phyloP scores from a whole-genome alignment of 805 yeast genomes.

The Candida orba region DNA sequence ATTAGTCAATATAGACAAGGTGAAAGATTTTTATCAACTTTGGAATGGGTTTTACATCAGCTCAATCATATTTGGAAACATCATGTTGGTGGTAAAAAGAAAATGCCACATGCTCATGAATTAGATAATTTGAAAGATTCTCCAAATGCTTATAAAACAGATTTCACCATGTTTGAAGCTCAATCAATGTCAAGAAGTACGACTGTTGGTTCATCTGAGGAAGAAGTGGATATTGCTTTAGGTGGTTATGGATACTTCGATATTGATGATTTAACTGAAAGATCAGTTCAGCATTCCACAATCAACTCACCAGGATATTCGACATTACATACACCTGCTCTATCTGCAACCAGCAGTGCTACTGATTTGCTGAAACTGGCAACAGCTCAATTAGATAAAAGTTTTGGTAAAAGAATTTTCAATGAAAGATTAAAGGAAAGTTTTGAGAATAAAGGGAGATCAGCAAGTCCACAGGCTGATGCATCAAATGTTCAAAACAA shows the following conservation, averaged over 20 bases:
- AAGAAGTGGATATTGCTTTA: slow-evolving; percentile 29
- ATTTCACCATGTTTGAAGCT: slow-evolving; percentile 1
- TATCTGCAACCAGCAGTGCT: slow-evolving; percentile 13
- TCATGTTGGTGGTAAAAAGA: slow-evolving; percentile 18
- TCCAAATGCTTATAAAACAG: neutral
- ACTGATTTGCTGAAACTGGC: slow-evolving; percentile 7
- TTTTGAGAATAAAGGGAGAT: slow-evolving; percentile 14
- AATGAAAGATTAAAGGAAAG: slow-evolving; percentile 17
- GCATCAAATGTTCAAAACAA: slow-evolving; percentile 17
- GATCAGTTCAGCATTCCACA: slow-evolving; percentile 43
- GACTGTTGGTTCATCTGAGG: slow-evolving; percentile 20
- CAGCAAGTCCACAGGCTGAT: neutral
- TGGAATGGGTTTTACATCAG: slow-evolving; percentile 61
- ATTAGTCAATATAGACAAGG: slow-evolving; percentile 88
- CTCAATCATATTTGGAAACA: slow-evolving; percentile 39
- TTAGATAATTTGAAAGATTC: slow-evolving; percentile 27
- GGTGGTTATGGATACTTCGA: slow-evolving; percentile 82
- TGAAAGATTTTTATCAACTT: slow-evolving; percentile 64
- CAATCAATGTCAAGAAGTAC: slow-evolving; percentile 18
- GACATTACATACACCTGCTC: slow-evolving; percentile 13
- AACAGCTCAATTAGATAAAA: slow-evolving; percentile 13
- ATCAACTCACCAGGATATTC: slow-evolving; percentile 13
- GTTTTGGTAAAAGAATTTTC: slow-evolving; percentile 15
- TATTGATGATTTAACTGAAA: slow-evolving; percentile 54
- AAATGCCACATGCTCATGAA: slow-evolving; percentile 25